Evolutionary conservation across 257 asterid species (phyloP), one percentile per base, ranked within the genome.

Genomic region (Voacanga thouarsii): DNA sequence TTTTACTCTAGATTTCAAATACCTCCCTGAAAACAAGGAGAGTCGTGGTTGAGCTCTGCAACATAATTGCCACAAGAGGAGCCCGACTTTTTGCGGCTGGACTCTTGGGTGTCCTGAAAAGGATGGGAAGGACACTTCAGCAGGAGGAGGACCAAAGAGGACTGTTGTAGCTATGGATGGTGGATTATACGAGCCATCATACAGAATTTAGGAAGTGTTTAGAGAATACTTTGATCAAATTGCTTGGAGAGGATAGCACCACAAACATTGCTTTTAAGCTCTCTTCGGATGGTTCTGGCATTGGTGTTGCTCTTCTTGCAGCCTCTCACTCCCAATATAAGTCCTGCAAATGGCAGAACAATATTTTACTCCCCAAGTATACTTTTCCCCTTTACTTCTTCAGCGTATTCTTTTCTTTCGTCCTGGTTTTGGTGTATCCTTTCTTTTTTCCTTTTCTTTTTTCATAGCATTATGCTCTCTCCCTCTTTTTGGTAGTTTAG

Each of bases 41-140:
- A 79, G 79, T 82, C 0, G 84, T 92, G 23, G 88, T 93, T 37
- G 88, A 84, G 85, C 91, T 93, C 70, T 87, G 95, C 87, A 78
- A 87, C 82, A 87, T 92, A 15, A 69, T 93, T 5, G 89, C 96
- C 43, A 82, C 90, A 4, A 92, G 98, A 41, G 98, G 97, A 33
- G 94, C 97, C 28, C 94, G 98, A 3, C 92, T 93, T 24, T 94
- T 97, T 1, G 96, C 96, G 12, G 90, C 97, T 0, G 97, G 97
- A 37, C 72, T 93, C 65, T 75, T 87, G 33, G 98, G 97, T 0
- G 88, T 93, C 66, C 77, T 90, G 80, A 93, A 92, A 85, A 93
- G 90, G 79, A 87, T 90, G 96, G 98, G 96, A 80, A 80, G 87
- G 96, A 93, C 63, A 74, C 77, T 6, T 56, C 75, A 7, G 49